phyloP scores from a whole-genome alignment of 2,329 filamentous ascomycete genomes.

The Aspergillus pseudoterreus region DNA sequence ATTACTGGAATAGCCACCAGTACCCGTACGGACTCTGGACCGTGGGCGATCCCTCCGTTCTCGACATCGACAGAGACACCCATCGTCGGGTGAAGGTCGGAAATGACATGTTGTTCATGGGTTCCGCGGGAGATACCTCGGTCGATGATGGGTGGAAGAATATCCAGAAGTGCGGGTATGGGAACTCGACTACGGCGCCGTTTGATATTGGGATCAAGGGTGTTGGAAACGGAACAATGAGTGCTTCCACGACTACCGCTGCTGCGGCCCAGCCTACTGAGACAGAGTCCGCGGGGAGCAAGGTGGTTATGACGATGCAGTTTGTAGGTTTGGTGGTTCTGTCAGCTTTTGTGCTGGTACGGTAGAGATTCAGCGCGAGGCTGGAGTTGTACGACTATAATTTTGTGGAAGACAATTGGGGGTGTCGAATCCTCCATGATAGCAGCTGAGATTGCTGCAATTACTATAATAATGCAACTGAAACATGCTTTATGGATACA shows the following conservation, averaged over 20 bases:
- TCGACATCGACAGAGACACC: neutral
- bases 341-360: neutral
- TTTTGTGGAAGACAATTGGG: too few relatives aligned
- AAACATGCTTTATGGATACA: too few relatives aligned
- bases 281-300: neutral
- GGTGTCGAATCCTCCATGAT: too few relatives aligned
- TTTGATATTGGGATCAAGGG: neutral
- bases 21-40: constrained; percentile 10
- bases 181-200: neutral
- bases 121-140: neutral
- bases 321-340: neutral
- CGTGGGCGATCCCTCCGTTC: neutral
- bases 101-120: neutral
- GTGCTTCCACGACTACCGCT: neutral
- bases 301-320: neutral
- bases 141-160: neutral
- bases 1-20: constrained; percentile 7
- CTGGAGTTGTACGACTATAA: too few relatives aligned
- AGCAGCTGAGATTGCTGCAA: too few relatives aligned
- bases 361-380: too few relatives aligned
- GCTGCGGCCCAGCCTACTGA: neutral
- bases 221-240: neutral
- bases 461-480: too few relatives aligned
- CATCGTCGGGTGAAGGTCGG: neutral
- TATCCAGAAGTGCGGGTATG: neutral